Conservation (phyloP, 179 eudicot genomes). For the Spergularia azorica region DNA sequence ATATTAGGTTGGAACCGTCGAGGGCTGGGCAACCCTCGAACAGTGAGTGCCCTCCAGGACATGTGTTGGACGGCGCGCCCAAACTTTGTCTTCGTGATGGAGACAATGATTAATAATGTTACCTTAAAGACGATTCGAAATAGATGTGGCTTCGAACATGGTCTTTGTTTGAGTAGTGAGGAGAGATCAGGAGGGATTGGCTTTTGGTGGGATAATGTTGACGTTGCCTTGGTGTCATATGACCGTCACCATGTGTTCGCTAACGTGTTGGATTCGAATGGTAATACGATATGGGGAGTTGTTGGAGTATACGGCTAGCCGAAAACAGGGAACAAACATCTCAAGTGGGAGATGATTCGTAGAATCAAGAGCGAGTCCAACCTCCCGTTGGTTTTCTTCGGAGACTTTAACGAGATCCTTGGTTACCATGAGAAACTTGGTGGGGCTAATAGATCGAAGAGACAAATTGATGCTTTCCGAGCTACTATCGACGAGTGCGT, state of each 20-base stretch:
- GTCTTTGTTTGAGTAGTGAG: not conserved
- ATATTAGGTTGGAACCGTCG: not conserved
- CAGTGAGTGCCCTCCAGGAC: not conserved
- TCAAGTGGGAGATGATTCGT: not conserved
- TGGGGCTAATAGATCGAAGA: not conserved
- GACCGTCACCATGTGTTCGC: not conserved
- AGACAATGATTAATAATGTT: not conserved
- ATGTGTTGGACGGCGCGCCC: not conserved
- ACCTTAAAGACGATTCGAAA: not conserved
- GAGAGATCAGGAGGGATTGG: not conserved
- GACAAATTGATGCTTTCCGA: not conserved
- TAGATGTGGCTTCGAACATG: not conserved
- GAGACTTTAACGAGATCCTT: not conserved
- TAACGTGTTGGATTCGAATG: not conserved
- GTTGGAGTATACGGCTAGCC: not conserved
- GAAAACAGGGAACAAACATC: not conserved
- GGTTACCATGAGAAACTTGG: not conserved
- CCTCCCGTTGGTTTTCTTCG: not conserved
- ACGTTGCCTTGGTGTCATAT: not conserved
- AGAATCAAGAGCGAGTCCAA: fast-evolving
- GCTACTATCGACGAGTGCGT: not conserved
- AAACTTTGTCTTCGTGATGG: not conserved
- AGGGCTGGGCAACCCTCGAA: not conserved
- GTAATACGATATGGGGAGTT: not conserved
- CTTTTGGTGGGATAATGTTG: not conserved